A percentile compares a stretch with the other conserved stretches of the same genome.
Conservation (phyloP, 2,329 filamentous ascomycete genomes). For the Lasiodiplodia sp. region DNA sequence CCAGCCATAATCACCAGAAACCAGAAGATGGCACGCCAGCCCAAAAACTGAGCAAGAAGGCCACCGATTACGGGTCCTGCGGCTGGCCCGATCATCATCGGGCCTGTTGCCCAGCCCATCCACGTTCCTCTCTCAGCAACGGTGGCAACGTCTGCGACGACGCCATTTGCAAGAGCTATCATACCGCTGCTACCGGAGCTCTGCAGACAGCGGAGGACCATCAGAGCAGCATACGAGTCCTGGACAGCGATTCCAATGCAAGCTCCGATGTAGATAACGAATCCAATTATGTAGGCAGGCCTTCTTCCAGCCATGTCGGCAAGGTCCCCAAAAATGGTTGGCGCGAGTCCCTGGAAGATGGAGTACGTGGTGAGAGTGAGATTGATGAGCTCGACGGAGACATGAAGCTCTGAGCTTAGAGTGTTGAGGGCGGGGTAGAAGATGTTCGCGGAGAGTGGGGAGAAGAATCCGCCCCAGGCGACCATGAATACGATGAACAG, state of each 20-base stretch:
- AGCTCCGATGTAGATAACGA: conserved; percentile 43
- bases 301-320: conserved; percentile 60
- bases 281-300: conserved; percentile 57
- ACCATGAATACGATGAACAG: conserved; percentile 58
- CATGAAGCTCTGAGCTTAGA: conserved; percentile 44
- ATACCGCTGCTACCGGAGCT: conserved; percentile 50
- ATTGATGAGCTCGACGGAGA: conserved; percentile 42
- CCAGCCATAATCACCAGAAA: conserved; percentile 51
- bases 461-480: conserved; percentile 60
- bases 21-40: conserved; percentile 52
- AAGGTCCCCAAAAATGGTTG: conserved; percentile 60
- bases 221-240: conserved; percentile 42
- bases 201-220: conserved; percentile 47
- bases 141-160: conserved; percentile 52
- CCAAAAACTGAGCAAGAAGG: conserved; percentile 43
- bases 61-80: conserved; percentile 49
- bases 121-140: conserved; percentile 51
- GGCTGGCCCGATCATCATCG: conserved; percentile 38
- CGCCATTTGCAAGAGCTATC: conserved; percentile 50
- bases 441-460: conserved; percentile 52
- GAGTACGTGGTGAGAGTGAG: conserved; percentile 54
- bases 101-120: conserved; percentile 46
- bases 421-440: conserved; percentile 38
- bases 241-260: conserved; percentile 47
- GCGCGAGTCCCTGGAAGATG: conserved; percentile 62